A percentile compares a stretch with the other conserved stretches of the same genome.
Conservation (phyloP, 371 early-diverging fungal genomes). For the Mortierella sp. region DNA sequence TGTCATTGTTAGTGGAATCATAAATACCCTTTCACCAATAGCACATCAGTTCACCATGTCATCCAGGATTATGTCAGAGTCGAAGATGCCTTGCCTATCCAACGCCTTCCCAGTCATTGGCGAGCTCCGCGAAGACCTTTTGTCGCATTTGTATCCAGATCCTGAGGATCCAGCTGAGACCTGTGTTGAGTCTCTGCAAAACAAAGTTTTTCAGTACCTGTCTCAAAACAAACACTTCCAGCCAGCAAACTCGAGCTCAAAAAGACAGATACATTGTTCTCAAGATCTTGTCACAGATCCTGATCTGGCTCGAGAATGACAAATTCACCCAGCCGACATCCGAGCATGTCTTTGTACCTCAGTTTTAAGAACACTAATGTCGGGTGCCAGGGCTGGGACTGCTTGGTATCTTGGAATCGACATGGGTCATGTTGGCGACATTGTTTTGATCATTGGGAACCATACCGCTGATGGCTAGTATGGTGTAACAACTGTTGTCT, state of each 20-base stretch:
- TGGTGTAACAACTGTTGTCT: no score
- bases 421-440: no score
- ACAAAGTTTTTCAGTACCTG: slow-evolving; percentile 16
- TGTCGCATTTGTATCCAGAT: slow-evolving; percentile 16
- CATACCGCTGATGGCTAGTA: no score
- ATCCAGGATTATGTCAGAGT: no score
- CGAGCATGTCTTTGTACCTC: slow-evolving; percentile 26
- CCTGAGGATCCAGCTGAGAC: slow-evolving; percentile 17
- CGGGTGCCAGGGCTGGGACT: no score
- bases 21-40: no score
- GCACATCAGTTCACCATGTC: no score
- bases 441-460: no score
- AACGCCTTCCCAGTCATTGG: slow-evolving; percentile 8
- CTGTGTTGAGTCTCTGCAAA: slow-evolving; percentile 21
- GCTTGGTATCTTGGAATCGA: no score
- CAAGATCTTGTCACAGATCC: slow-evolving; percentile 10
- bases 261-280: slow-evolving; percentile 17
- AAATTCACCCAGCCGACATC: slow-evolving; percentile 13
- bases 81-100: no score
- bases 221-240: slow-evolving; percentile 3
- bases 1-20: no score
- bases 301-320: slow-evolving; percentile 19
- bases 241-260: slow-evolving; percentile 6
- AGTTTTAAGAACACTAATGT: no score
- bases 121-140: slow-evolving; percentile 15